Evolutionary conservation across 2,329 filamentous ascomycete species (phyloP), one percentile per base, ranked within the genome.

Genomic region (Atkinsonella hypoxylon): DNA sequence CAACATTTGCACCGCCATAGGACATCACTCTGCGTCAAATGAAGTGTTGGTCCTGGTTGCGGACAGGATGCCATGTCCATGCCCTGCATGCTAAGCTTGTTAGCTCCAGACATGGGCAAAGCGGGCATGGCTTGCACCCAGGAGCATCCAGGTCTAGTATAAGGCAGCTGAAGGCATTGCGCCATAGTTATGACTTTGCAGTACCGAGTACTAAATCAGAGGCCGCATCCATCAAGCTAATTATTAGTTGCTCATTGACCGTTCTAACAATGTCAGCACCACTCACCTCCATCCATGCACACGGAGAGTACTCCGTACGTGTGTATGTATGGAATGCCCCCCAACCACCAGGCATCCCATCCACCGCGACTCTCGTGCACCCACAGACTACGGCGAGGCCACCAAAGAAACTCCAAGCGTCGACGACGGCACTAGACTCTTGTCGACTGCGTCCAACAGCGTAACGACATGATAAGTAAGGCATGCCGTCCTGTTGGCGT

Each of bases 381-480:
- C 45, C 31, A 20, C 38, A 31, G 18, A 13, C 22, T 5, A 40
- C 8, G 32, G 34, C 26, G 36, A 40, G 13, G 3, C 26, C 20
- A 39, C 38, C 42, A 45, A 17, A 45, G 42, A 47, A 36, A 36
- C 31, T 32, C 30, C 46, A 48, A 42, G 38, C 36, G 40, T 48
- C 40, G 36, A 41, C 38, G 30, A n/a, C 38, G 6, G 10, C n/a
- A 34, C 20, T 36, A 32, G 1, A 32, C n/a, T 48, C 36, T 22
- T 17, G 17, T n/a, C 12, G 22, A 34, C 31, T 42, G 38, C 18
- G 32, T 20, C 20, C 46, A 41, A 13, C 22, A 15, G 38, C 30
- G 46, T 48, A 38, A 38, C 38, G n/a, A 48, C 40, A 26, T 8
- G 13, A 48, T 32, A 30, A 34, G 32, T 10, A 17, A 17, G 46